phyloP scores from a whole-genome alignment of 2,329 filamentous ascomycete genomes.

The Ophiostoma novo-ulmi region DNA sequence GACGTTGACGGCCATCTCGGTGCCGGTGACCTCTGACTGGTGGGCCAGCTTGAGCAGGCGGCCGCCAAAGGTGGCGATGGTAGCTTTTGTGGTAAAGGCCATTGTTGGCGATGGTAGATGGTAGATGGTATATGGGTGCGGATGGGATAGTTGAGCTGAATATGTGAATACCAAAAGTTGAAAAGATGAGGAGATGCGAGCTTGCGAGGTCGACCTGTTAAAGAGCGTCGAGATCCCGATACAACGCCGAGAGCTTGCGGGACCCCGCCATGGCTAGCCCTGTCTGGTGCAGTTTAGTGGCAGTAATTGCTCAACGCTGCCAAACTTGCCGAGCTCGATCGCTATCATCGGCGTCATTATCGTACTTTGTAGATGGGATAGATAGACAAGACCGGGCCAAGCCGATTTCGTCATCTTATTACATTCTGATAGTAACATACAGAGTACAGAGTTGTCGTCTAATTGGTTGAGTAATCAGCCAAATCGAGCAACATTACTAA shows the following conservation, averaged over 20 bases:
- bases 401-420: constrained; percentile 1
- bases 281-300: not conserved
- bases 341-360: not conserved
- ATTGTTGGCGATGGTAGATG: constrained; percentile 42
- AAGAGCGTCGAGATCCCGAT: constrained; percentile 20
- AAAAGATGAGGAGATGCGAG: not conserved
- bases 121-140: not conserved
- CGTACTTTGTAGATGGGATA: not conserved
- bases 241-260: constrained; percentile 20
- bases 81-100: constrained; percentile 84
- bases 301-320: constrained; percentile 1
- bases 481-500: constrained; percentile 6
- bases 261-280: constrained; percentile 19
- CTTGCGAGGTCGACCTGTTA: not conserved
- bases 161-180: no score
- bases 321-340: constrained; percentile 12
- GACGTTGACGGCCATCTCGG: constrained; percentile 88
- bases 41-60: constrained; percentile 93
- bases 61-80: constrained; percentile 87
- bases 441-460: not conserved
- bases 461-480: not conserved
- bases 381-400: not conserved
- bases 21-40: constrained; percentile 69
- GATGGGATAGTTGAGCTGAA: not conserved
- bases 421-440: not conserved